Base-by-base conservation (phyloP, 2,329 filamentous ascomycete species). In the Didymella arachidicola region DNA sequence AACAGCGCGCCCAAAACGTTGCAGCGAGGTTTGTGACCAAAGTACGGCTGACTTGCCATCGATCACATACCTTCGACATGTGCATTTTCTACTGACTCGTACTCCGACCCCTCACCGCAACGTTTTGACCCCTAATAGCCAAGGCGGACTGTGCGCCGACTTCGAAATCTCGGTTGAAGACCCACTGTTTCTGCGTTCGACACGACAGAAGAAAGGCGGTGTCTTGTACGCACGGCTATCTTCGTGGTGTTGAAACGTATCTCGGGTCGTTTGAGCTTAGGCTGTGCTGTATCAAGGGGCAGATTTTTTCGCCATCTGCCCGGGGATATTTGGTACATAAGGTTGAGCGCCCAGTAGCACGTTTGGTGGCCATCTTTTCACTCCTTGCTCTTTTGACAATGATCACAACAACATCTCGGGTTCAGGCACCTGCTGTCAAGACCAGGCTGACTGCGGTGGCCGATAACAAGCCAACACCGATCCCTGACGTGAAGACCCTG, bases 401-500 rank as follows among this genome's bases (percentile, higher is more conserved):
- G 53, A 64, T 62, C 43, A 64, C 61, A 26, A 69, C 66, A 11
- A 67, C 66, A 16, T 61, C 63, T 22, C 66, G 60, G 52, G 52
- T 60, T 48, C 60, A 66, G 59, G 59, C 42, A 30, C 42, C 62
- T 43, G 32, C 63, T 46, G 56, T 58, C 25, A 58, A 53, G 56
- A 66, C 64, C 18, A 46, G 52, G 55, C 59, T 64, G 45, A 64
- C 59, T 29, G 63, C 57, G n/a, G 63, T 64, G 57, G 61, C 60
- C 50, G 63, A 63, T n/a, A 46, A 53, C 48, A 62, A 56, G 41
- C 57, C 60, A 2, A 43, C 41, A 43, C 41, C 41, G 7, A 48
- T 70, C 3, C 68, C 68, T 16, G 68, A 70, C 32, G 57, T 71
- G 29, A 70, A 71, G 57, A 67, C 65, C 2, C 56, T 70, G 11